Conservation (phyloP, 495 filamentous ascomycete species). For the Penicillium soppii region DNA sequence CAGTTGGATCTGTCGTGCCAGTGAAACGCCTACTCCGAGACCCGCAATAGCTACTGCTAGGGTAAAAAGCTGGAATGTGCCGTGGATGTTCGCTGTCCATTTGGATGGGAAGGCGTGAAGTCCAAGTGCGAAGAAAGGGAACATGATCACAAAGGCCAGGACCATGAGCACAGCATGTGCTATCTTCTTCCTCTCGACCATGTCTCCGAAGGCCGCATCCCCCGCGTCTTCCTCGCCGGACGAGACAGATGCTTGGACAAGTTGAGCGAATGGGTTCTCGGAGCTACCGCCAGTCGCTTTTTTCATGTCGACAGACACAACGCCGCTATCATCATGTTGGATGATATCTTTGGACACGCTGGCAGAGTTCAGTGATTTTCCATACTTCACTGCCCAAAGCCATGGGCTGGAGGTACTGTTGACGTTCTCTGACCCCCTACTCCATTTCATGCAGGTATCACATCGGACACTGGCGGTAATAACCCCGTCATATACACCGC, state of each 20-base stretch:
- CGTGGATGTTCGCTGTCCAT: constrained; percentile 48
- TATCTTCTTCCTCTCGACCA: constrained; percentile 21
- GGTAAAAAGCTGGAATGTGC: constrained; percentile 54
- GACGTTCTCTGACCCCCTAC: constrained; percentile 46
- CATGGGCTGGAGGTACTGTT: constrained; percentile 49
- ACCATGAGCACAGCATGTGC: constrained; percentile 45
- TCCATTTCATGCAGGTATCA: constrained; percentile 58
- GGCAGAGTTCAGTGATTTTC: constrained; percentile 55
- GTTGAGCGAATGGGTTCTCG: constrained; percentile 58
- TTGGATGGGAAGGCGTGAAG: constrained; percentile 41
- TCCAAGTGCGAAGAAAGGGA: constrained; percentile 49
- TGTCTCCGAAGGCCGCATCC: background rate
- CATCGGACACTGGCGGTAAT: constrained; percentile 67
- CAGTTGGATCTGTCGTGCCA: constrained; percentile 27
- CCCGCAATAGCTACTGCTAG: constrained; percentile 58
- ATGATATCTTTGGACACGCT: constrained; percentile 46
- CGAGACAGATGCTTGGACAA: background rate
- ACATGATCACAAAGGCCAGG: constrained; percentile 42
- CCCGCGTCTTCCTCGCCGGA: background rate
- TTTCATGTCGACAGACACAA: constrained; percentile 12
- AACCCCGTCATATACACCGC: constrained; percentile 48
- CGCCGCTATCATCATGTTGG: constrained; percentile 52
- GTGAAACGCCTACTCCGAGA: constrained; percentile 59
- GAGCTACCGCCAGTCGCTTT: constrained; percentile 34
- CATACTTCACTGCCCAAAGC: constrained; percentile 65